A percentile compares a stretch with the other conserved stretches of the same genome.
phyloP scores from a whole-genome alignment of 805 yeast genomes.

The Metschnikowia dekortorum region DNA sequence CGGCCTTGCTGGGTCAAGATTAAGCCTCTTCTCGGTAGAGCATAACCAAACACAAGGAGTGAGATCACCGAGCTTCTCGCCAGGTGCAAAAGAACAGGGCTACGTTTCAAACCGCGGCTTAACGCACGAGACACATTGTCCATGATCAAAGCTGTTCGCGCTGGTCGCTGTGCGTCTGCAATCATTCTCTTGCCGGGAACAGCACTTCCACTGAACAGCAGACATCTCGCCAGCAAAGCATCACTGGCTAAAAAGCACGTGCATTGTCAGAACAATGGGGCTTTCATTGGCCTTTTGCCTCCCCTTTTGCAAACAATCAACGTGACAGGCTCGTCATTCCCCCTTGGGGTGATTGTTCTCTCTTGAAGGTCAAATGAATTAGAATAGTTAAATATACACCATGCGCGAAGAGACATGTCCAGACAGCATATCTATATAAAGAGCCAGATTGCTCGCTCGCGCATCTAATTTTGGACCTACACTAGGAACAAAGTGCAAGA shows the following conservation, averaged over 20 bases:
- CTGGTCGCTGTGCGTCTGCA: background rate
- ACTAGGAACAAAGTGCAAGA: background rate
- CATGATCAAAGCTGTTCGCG: background rate
- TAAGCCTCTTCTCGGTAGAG: too few relatives aligned
- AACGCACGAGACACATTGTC: background rate
- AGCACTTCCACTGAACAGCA: background rate
- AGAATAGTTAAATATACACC: background rate
- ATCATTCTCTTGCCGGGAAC: background rate
- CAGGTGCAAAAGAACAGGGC: background rate
- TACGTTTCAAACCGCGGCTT: background rate
- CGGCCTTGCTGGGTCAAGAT: too few relatives aligned
- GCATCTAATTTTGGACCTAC: background rate
- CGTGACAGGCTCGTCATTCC: too few relatives aligned
- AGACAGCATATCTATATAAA: constrained; percentile 2
- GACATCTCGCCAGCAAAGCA: background rate
- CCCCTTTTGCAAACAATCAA: background rate
- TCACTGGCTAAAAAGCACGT: background rate
- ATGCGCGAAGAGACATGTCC: constrained; percentile 2
- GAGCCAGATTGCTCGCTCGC: constrained; percentile 3
- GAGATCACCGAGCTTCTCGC: background rate
- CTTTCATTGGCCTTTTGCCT: background rate
- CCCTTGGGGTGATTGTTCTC: background rate
- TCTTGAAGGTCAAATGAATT: background rate
- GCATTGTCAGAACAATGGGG: background rate
- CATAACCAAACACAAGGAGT: background rate